Evolutionary conservation across 345 rosid species (phyloP), one percentile per base, ranked within the genome.

Genomic region (Aquilaria sinensis): DNA sequence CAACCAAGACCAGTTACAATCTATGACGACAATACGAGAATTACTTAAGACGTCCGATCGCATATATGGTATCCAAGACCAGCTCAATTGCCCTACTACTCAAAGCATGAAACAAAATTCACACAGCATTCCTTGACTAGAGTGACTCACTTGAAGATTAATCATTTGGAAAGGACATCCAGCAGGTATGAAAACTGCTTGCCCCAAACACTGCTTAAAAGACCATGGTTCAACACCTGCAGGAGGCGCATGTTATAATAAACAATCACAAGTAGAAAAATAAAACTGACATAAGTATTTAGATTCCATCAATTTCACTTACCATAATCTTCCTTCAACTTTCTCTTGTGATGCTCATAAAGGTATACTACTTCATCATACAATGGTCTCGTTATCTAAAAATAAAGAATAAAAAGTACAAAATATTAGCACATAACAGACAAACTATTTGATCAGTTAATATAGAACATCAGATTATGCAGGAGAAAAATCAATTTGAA

Each of bases 211-310:
- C 67, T 94, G 99, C 55, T 86, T 83, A 76, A 86, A 81, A 16
- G 96, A 79, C 96, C 96, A 94, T 50, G 96, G 97, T 81, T 86
- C 97, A 47, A 94, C 84, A 69, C 97, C 99, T 94, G 79, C 67
- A 58, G 74, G 12, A 30, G 51, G 61, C 57, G 54, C n/a, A 41
- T 58, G 50, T 41, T 1, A 56, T 14, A 11, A 48, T 4, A 45
- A 16, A 15, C 23, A 45, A 37, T 15, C 12, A 69, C 9, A 50
- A 47, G 10, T 53, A 56, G 30, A 58, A 58, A 32, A 31, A 30
- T 46, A 58, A 56, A 31, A 56, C 31, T 54, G 57, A 54, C 51
- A 43, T 37, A 41, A 50, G 5, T 6, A 31, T 47, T 5, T 12
- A 71, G 56, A 37, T 61, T 47, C 9, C 30, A 50, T 23, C 10